Evolutionary conservation across 1,284 basidiomycete species (phyloP).

Genomic region (Ganoderma leucocontextum): DNA sequence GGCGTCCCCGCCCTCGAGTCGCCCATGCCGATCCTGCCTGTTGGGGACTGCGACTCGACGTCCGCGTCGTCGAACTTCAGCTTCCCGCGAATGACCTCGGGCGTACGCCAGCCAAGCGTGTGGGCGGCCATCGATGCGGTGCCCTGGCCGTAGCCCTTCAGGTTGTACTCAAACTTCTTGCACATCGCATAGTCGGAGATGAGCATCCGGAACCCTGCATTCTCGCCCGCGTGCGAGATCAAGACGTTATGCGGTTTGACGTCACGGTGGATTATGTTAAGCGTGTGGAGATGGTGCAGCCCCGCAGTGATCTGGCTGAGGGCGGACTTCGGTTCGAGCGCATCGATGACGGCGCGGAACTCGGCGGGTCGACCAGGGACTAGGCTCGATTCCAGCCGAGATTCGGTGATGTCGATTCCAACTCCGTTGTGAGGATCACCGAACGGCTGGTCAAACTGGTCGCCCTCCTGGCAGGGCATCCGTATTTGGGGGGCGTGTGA

Average conservation of each 20-base stretch:
- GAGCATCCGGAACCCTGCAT: constrained; percentile 79
- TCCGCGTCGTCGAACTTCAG: constrained; percentile 87
- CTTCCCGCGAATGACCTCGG: constrained; percentile 90
- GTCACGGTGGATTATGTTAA: constrained; percentile 93
- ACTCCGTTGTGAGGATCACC: too few species aligned
- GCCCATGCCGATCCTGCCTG: constrained; percentile 68
- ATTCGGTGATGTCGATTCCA: too few species aligned
- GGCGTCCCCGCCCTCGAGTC: too few species aligned
- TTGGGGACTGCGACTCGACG: constrained; percentile 64
- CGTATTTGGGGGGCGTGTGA: too few species aligned
- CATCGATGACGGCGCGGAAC: constrained; percentile 70
- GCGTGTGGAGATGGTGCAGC: constrained; percentile 88
- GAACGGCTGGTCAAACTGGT: too few species aligned
- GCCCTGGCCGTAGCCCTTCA: constrained; percentile 77
- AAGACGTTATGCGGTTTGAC: constrained; percentile 99
- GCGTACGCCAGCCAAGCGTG: constrained; percentile 94
- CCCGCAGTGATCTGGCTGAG: constrained; percentile 90
- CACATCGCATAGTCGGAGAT: constrained; percentile 97
- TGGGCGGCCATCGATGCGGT: constrained; percentile 65
- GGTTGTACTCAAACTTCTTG: constrained; percentile 91
- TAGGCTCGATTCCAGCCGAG: too few species aligned
- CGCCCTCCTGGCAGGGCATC: too few species aligned
- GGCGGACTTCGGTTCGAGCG: constrained; percentile 84
- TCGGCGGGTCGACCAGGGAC: constrained; percentile 86
- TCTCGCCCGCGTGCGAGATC: constrained; percentile 66